A percentile compares a stretch with the other conserved stretches of the same genome.
Evolutionary conservation across 306 rosid species (phyloP).

Genomic region (Fragaria ananassa): DNA sequence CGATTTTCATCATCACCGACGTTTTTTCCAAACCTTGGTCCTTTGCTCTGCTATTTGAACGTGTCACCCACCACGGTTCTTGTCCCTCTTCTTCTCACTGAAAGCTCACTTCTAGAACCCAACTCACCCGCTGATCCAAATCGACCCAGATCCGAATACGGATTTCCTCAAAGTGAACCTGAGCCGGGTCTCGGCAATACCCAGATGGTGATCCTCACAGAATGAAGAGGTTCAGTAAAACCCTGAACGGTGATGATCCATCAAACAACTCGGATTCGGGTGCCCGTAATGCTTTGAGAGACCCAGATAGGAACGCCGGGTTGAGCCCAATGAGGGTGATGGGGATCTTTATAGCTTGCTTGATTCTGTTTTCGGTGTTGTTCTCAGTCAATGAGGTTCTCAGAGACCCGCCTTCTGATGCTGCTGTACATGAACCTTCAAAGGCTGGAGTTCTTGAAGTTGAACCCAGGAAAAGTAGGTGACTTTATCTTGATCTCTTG

Average conservation of each 20-base stretch:
- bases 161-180: conserved; percentile 3
- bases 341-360: conserved; percentile 54
- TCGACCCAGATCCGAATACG: conserved; percentile 15
- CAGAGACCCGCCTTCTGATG: conserved; percentile 77
- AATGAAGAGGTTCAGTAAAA: conserved; percentile 53
- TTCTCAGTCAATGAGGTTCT: conserved; percentile 70
- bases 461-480: conserved; percentile 38
- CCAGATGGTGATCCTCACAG: conserved; percentile 38
- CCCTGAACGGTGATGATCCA: conserved; percentile 21
- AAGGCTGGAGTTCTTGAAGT: conserved; percentile 24
- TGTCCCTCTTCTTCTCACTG: not conserved
- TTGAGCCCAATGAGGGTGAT: conserved; percentile 45
- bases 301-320: conserved; percentile 33
- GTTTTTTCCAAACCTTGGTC: too few relatives aligned
- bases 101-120: not conserved
- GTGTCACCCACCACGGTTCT: not conserved
- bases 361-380: conserved; percentile 64
- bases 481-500: not conserved
- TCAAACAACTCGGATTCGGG: conserved; percentile 30
- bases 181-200: conserved; percentile 7
- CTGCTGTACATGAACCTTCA: conserved; percentile 39
- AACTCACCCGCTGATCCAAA: not conserved
- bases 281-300: conserved; percentile 26
- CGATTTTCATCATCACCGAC: not conserved
- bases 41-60: not conserved